Conservation (phyloP, 2,329 filamentous ascomycete species). For the Alternaria tenuissima region DNA sequence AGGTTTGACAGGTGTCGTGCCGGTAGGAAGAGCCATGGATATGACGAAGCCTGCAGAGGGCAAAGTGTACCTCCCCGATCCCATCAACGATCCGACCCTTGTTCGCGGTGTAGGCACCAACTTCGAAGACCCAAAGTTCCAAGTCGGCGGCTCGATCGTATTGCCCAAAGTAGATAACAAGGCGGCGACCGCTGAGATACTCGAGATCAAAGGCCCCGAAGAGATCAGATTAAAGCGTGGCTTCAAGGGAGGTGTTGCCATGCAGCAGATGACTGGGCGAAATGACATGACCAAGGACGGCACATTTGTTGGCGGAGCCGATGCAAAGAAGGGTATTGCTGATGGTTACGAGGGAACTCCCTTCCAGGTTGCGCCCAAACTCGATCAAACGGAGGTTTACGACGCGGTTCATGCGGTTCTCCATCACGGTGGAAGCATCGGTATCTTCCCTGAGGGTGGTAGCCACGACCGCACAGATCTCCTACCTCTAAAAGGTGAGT, state of each 20-base stretch:
- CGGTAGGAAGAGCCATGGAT: slow-evolving; percentile 93
- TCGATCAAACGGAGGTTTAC: slow-evolving; percentile 93
- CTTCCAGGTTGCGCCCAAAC: slow-evolving; percentile 89
- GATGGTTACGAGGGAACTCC: slow-evolving; percentile 76
- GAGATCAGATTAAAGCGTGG: slow-evolving; percentile 87
- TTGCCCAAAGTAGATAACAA: slow-evolving; percentile 84
- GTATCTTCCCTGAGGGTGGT: slow-evolving; percentile 96
- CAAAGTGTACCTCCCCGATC: slow-evolving; percentile 87
- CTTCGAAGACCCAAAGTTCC: slow-evolving; percentile 68
- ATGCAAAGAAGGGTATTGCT: slow-evolving; percentile 60
- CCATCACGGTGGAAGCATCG: slow-evolving; percentile 84
- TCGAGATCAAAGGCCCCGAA: slow-evolving; percentile 78
- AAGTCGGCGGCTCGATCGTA: slow-evolving; percentile 78
- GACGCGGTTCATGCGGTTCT: slow-evolving; percentile 89
- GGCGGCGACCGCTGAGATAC: slow-evolving; percentile 83
- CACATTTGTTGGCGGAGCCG: slow-evolving; percentile 64
- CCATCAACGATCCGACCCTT: slow-evolving; percentile 81
- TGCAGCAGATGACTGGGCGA: slow-evolving; percentile 83
- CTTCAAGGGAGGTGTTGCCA: slow-evolving; percentile 77
- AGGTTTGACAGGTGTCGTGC: slow-evolving; percentile 83
- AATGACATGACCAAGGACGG: slow-evolving; percentile 74
- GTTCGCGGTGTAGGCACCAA: slow-evolving; percentile 82
- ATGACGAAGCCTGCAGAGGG: slow-evolving; percentile 81
- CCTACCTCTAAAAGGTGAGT: slow-evolving; percentile 75
- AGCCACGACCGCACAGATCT: slow-evolving; percentile 94